Percentiles rank a stretch among this genome's conserved stretches.
Evolutionary conservation across 768 basidiomycete species (phyloP).

Genomic region (Russula griseocarnosa): DNA sequence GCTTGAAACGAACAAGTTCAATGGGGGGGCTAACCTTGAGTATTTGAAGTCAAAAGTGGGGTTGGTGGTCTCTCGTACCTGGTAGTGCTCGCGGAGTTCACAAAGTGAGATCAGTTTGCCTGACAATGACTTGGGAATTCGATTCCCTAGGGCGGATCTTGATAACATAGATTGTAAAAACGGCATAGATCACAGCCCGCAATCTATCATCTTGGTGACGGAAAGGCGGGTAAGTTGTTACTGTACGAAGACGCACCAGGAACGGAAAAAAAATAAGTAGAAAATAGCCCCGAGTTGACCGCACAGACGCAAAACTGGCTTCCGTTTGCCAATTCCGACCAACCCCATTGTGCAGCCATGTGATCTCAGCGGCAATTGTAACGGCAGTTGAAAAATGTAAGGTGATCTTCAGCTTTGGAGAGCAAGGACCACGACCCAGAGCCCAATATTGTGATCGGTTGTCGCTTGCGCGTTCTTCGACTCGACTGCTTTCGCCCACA

Average conservation of each 20-base stretch:
- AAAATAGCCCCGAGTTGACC: not conserved
- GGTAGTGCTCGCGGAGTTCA: constrained; percentile 20
- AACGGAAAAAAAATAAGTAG: constrained; percentile 6
- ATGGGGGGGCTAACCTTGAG: not conserved
- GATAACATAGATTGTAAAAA: constrained; percentile 9
- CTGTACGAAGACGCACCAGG: constrained; percentile 11
- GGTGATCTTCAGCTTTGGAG: constrained; percentile 22
- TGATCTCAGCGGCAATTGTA: not conserved
- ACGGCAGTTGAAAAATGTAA: not conserved
- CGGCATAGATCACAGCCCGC: not conserved
- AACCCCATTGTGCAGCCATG: not conserved
- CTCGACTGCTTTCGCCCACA: not conserved
- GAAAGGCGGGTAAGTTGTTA: not conserved
- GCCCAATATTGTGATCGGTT: not conserved
- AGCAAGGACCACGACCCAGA: not conserved
- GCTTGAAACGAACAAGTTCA: constrained; percentile 7
- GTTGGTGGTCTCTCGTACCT: constrained; percentile 17
- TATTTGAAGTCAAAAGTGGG: constrained; percentile 26
- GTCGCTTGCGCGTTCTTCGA: not conserved
- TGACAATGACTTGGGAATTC: not conserved
- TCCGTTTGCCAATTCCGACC: not conserved
- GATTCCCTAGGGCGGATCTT: constrained; percentile 9
- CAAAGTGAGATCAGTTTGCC: not conserved
- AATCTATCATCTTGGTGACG: constrained; percentile 8
- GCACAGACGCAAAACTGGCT: not conserved